Conservation (phyloP, 257 asterid species). For the Capsicum rhomboideum region DNA sequence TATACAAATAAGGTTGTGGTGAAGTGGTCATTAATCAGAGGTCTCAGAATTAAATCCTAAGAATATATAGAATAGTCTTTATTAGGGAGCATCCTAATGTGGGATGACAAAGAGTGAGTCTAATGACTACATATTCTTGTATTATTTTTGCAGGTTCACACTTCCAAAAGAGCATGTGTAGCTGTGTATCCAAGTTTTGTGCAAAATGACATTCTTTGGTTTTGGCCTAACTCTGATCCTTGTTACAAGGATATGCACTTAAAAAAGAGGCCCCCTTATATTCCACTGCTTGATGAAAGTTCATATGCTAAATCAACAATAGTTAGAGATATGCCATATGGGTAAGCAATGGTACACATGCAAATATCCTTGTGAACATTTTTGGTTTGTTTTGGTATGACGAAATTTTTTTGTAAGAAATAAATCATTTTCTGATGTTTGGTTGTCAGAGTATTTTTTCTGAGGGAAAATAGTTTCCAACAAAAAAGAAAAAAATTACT, state of each 20-base stretch:
- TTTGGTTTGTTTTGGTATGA: too few species aligned
- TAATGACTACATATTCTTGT: not conserved
- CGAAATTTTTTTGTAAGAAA: not conserved
- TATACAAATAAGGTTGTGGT: too few species aligned
- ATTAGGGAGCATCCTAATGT: too few species aligned
- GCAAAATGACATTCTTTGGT: slow-evolving; percentile 81
- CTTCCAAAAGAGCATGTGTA: slow-evolving; percentile 69
- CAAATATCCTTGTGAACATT: too few species aligned
- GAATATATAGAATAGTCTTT: too few species aligned
- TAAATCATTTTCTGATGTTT: not conserved
- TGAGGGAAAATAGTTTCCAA: not conserved
- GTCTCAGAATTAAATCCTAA: too few species aligned
- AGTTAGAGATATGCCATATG: slow-evolving; percentile 66
- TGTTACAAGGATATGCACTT: slow-evolving; percentile 38
- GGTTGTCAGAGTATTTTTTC: not conserved
- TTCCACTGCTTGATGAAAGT: slow-evolving; percentile 69
- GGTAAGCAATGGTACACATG: slow-evolving; percentile 24
- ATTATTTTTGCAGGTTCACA: slow-evolving; percentile 46
- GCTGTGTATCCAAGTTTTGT: slow-evolving; percentile 73
- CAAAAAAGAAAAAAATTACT: not conserved
- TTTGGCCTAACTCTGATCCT: slow-evolving; percentile 82
- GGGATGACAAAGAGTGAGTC: too few species aligned
- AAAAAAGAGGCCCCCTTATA: slow-evolving; percentile 58
- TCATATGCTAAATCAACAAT: slow-evolving; percentile 36
- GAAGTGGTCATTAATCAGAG: too few species aligned